Evolutionary conservation across 768 basidiomycete species (phyloP), one percentile per base, ranked within the genome.

Genomic region (Collybiopsis confluens): DNA sequence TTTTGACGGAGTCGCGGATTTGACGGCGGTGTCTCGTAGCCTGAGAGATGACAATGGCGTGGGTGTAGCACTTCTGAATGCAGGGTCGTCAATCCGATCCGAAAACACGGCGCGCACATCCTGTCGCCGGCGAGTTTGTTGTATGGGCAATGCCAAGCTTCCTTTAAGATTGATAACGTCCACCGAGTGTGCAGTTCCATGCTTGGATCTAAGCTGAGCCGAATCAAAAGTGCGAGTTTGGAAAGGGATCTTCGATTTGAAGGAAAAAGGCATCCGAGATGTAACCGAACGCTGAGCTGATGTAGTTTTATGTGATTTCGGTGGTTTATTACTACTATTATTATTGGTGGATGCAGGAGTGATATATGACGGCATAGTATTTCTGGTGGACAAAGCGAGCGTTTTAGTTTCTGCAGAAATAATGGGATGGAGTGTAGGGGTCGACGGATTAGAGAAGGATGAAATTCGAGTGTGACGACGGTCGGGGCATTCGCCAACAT

Each of bases 81-180:
- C n/a, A 10, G n/a, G 10, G 26, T 15, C 36, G 11, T 27, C 48
- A n/a, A 2, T 41, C 20, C 26, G 20, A 18, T 15, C 13, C 6
- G 30, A 10, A 33, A 41, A 52, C 15, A 42, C 26, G 21, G 15
- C 33, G n/a, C 47, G 47, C 24, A 52, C 40, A 18, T 40, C 30
- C n/a, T 52, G 37, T 30, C 26, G 41, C 27, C n/a, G 50, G 37
- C 4, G 50, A 15, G n/a, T 52, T 24, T 52, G 26, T n/a, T n/a
- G n/a, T n/a, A n/a, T n/a, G n/a, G n/a, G n/a, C n/a, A n/a, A n/a
- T n/a, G n/a, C n/a, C n/a, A n/a, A n/a, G n/a, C n/a, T n/a, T n/a
- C n/a, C n/a, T 16, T 27, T 52, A 24, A 40, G 26, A 40, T 41
- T 42, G 26, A 26, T 18, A 10, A 37, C n/a, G n/a, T 48, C 47